phyloP scores from a whole-genome alignment of 1,139 yeast genomes.

The Magnusiomyces sp. region DNA sequence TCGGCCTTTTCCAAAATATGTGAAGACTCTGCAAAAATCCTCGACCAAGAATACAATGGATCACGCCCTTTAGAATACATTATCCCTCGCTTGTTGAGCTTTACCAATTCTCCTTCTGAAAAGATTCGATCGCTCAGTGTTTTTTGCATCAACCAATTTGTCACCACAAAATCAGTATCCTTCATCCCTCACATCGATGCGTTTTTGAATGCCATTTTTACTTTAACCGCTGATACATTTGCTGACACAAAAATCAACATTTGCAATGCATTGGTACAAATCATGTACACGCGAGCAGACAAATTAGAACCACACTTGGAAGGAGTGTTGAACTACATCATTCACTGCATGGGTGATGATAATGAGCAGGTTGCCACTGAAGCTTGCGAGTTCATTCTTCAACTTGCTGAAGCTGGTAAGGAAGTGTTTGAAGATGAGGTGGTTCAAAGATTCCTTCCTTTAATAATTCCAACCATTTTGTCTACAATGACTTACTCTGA shows the following conservation, averaged over 20 bases:
- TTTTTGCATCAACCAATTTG: constrained; percentile 68
- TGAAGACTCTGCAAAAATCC: constrained; percentile 60
- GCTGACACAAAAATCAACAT: constrained; percentile 62
- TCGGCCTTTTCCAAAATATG: constrained; percentile 78
- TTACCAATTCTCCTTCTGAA: constrained; percentile 35
- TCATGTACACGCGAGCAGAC: constrained; percentile 74
- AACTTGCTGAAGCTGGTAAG: constrained; percentile 51
- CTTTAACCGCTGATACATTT: constrained; percentile 47
- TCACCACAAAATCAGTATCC: constrained; percentile 59
- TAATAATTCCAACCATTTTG: constrained; percentile 66
- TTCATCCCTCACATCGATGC: constrained; percentile 58
- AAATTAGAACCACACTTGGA: constrained; percentile 69
- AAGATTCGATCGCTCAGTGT: constrained; percentile 57
- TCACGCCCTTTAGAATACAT: constrained; percentile 57
- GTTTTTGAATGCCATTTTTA: constrained; percentile 55
- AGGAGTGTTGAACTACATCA: constrained; percentile 77
- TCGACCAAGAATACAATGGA: constrained; percentile 57
- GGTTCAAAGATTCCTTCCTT: constrained; percentile 31
- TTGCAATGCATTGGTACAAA: constrained; percentile 66
- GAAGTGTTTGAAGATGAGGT: constrained; percentile 36
- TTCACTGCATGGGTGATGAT: constrained; percentile 64
- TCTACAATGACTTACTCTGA: constrained; percentile 84
- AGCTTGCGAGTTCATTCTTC: constrained; percentile 85
- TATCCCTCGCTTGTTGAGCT: constrained; percentile 54
- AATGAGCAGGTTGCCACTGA: constrained; percentile 77